Evolutionary conservation across 2,329 filamentous ascomycete genomes (phyloP).

Genomic region (Trichoderma lentiforme): DNA sequence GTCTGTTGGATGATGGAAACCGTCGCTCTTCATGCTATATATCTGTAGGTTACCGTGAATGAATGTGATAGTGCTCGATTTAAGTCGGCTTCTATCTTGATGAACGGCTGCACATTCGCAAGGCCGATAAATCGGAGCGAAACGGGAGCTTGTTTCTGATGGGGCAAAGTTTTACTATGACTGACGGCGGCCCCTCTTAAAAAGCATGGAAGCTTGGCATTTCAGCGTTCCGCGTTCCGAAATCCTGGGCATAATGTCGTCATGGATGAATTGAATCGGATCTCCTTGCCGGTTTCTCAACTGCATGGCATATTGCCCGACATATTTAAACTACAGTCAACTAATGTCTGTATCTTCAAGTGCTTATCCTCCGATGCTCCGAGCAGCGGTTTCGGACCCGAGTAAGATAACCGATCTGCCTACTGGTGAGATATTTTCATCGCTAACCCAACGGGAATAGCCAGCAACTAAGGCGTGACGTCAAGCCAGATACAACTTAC

Average conservation of each 20-base stretch:
- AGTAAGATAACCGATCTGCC: not conserved
- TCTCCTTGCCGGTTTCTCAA: not conserved
- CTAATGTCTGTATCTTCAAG: not conserved
- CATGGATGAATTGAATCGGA: not conserved
- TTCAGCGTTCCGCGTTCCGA: not conserved
- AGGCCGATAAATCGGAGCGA: not conserved
- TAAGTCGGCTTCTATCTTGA: not conserved
- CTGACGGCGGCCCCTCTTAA: not conserved
- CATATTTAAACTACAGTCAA: not conserved
- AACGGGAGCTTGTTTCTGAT: not conserved
- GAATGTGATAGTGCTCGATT: not conserved
- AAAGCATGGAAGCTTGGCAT: not conserved
- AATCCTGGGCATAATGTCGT: not conserved
- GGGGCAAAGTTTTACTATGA: not conserved
- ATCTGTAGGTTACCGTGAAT: not conserved
- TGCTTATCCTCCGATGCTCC: not conserved
- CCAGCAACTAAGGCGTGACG: not conserved
- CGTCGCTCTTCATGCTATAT: not conserved
- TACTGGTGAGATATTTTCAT: not conserved
- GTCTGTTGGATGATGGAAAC: not conserved
- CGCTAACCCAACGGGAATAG: not conserved
- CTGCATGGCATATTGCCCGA: not conserved
- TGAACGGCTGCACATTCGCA: rapidly evolving
- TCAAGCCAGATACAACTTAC: not conserved
- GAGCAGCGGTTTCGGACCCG: not conserved